A percentile compares a stretch with the other conserved stretches of the same genome.
Conservation (phyloP, 257 asterid genomes). For the Verbena officinalis region DNA sequence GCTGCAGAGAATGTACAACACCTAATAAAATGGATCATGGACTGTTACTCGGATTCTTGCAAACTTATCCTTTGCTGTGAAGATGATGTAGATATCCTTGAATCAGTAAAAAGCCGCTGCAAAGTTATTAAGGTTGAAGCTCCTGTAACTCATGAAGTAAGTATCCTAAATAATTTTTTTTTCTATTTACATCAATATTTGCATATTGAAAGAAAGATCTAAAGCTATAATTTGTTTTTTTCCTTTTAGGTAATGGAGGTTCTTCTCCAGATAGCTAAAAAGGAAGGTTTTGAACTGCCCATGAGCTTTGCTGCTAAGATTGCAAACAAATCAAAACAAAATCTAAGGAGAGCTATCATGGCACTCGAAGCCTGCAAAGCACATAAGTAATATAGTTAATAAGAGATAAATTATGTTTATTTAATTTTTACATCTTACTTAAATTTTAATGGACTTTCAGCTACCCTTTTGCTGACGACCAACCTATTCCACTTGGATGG, state of each 20-base stretch:
- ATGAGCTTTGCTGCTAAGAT: constrained; percentile 76
- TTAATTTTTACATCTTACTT: constrained; percentile 14
- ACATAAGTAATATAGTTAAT: constrained; percentile 55
- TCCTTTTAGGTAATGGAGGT: constrained; percentile 65
- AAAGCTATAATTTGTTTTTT: not conserved
- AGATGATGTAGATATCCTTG: constrained; percentile 68
- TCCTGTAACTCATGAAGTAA: constrained; percentile 70
- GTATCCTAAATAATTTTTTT: constrained; percentile 21
- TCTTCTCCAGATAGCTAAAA: constrained; percentile 73
- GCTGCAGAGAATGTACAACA: constrained; percentile 81
- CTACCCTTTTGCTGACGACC: constrained; percentile 85
- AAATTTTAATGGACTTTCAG: constrained; percentile 37
- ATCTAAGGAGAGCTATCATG: constrained; percentile 81
- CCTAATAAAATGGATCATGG: constrained; percentile 84
- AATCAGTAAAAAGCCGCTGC: constrained; percentile 65
- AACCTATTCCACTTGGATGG: constrained; percentile 84
- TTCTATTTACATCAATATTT: not conserved
- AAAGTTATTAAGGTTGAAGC: constrained; percentile 59
- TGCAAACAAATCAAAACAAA: constrained; percentile 76
- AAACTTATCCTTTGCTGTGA: constrained; percentile 79
- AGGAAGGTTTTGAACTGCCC: constrained; percentile 74
- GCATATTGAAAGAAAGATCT: not conserved
- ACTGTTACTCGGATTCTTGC: constrained; percentile 79
- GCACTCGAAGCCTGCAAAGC: constrained; percentile 94
- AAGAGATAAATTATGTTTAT: constrained; percentile 8